Conservation (phyloP, 139 green algal species). For the Haematococcus lacustris region DNA sequence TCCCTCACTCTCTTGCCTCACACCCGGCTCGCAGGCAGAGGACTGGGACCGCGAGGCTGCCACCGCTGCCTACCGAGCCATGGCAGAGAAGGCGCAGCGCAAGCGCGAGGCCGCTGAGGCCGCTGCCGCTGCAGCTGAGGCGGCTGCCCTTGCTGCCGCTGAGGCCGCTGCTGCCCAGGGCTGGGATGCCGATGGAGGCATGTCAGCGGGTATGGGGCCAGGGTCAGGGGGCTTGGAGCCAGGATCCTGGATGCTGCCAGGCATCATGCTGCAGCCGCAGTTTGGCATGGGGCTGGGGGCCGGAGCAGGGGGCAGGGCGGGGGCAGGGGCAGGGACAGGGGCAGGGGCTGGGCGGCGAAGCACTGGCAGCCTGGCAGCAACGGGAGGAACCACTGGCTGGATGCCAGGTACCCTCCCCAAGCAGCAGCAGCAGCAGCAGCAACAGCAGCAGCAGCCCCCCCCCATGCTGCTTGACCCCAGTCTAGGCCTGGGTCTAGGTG, state of each 20-base stretch:
- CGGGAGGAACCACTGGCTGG: too few relatives aligned
- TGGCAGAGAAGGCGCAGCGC: constrained; percentile 29
- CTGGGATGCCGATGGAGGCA: not conserved
- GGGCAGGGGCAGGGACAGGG: not conserved
- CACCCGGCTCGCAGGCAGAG: too few relatives aligned
- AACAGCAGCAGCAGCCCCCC: too few relatives aligned
- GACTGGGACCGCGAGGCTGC: constrained; percentile 63
- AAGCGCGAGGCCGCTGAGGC: constrained; percentile 23
- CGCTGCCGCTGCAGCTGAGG: constrained; percentile 3
- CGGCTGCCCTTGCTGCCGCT: constrained; percentile 2
- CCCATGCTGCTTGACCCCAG: too few relatives aligned
- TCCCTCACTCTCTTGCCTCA: too few relatives aligned
- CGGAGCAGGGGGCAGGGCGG: not conserved
- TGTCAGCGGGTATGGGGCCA: too few relatives aligned
- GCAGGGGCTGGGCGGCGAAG: not conserved
- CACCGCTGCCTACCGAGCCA: constrained; percentile 40
- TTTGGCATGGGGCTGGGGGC: too few relatives aligned
- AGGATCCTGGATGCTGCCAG: not conserved
- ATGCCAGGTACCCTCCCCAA: too few relatives aligned
- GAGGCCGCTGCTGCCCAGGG: too few relatives aligned
- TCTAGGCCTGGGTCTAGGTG: too few relatives aligned
- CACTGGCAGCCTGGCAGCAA: not conserved
- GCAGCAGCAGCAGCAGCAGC: too few relatives aligned
- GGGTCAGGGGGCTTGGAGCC: not conserved
- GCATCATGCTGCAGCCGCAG: too few relatives aligned